Evolutionary conservation across 805 yeast species (phyloP).

Genomic region (Candida tallmaniae): DNA sequence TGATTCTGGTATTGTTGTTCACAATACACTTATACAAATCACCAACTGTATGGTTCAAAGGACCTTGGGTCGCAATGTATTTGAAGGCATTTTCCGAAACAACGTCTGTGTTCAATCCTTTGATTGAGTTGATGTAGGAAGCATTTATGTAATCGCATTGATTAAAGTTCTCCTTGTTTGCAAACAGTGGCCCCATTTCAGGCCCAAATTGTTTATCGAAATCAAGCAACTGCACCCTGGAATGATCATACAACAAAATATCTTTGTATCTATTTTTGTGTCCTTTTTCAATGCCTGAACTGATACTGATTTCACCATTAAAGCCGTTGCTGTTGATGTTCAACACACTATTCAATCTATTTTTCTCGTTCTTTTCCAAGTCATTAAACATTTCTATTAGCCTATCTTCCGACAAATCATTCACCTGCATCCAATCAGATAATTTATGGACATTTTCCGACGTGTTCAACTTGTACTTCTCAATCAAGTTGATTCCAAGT

Average conservation of each 20-base stretch:
- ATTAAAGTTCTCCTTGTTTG: too few relatives aligned
- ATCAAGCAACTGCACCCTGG: slow-evolving; percentile 59
- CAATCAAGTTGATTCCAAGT: slow-evolving; percentile 19
- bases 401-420: slow-evolving; percentile 9
- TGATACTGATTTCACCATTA: slow-evolving; percentile 39
- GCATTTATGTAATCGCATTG: slow-evolving; percentile 77
- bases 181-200: too few relatives aligned
- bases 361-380: slow-evolving; percentile 67
- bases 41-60: slow-evolving; percentile 62
- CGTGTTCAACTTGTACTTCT: slow-evolving; percentile 8
- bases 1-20: slow-evolving; percentile 58
- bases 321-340: slow-evolving; percentile 16
- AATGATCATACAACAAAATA: slow-evolving; percentile 81
- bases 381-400: slow-evolving; percentile 43
- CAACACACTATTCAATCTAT: slow-evolving; percentile 48
- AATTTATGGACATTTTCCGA: slow-evolving; percentile 2
- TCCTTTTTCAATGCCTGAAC: slow-evolving; percentile 79
- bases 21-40: slow-evolving; percentile 83
- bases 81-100: slow-evolving; percentile 13
- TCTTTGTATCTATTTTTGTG: slow-evolving; percentile 83
- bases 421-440: slow-evolving; percentile 28
- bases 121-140: slow-evolving; percentile 46
- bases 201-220: slow-evolving; percentile 1
- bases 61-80: slow-evolving; percentile 87
- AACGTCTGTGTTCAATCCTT: slow-evolving; percentile 7